Base-by-base conservation (phyloP, 2,329 filamentous ascomycete species). In the Cordyceps militaris region DNA sequence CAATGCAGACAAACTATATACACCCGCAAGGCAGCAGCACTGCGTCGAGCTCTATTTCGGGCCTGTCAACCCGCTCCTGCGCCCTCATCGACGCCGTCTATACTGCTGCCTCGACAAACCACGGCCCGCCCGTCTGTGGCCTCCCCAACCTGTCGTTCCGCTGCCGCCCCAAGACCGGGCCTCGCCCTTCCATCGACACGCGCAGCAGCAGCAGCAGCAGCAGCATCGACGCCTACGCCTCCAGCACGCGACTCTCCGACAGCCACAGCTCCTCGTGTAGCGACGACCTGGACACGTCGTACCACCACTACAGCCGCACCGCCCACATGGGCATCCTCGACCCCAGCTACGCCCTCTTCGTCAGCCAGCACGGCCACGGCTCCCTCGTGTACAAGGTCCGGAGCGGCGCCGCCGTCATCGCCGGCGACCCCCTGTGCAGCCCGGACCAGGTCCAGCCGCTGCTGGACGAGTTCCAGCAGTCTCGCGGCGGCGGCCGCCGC, bases 271-370 rank as follows among this genome's bases (percentile, higher is more conserved):
- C 55, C 16, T 57, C 55, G 8, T 44, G 46, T 21, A 24, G 47
- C 47, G 49, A 58, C 24, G 49, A 53, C 34, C 30, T 53, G 16
- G 56, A 58, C 43, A 46, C 21, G 50, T 56, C 59, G 1, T 63
- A 63, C 24, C 42, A 60, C n/a, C 57, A 55, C 28, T 60, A 60
- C 54, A 62, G 63, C 44, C 52, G 60, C 19, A 63, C 63, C 9
- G 60, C 62, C 9, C 63, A 64, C 59, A 64, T 64, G 63, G 62
- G 62, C 8, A 58, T 64, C 30, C 63, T 64, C 40, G 63, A 64
- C 23, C 62, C 62, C 13, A 62, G 49, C 48, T 64, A 64, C 47
- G 24, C 59, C 13, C 28, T 59, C n/a, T 64, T 64, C 38, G 59
- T 60, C 14, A 63, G 62, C 54, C 60, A 48, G 46, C 43, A 56